These are phyloP conservation scores for Hypoxylon cercidicola DNA, from an alignment of 495 filamentous ascomycete genomes.

Conservation along the genomic window DNA sequence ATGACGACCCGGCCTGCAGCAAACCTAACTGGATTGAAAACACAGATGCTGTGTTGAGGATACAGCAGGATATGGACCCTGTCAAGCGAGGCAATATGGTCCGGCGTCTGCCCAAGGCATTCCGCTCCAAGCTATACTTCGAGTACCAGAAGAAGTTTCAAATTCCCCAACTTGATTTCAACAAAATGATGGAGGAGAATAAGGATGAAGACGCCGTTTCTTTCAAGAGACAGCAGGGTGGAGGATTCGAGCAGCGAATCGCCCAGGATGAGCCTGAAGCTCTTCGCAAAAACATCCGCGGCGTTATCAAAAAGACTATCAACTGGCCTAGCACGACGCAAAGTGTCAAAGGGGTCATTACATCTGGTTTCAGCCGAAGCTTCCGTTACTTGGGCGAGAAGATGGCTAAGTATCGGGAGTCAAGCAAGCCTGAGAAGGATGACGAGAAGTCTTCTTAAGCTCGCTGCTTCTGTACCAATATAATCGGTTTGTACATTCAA, in stretches of 20 bases:
- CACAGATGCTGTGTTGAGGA: conserved; percentile 59
- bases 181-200: conserved; percentile 82
- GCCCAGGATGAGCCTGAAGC: conserved; percentile 71
- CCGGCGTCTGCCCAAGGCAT: conserved; percentile 84
- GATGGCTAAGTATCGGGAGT: conserved; percentile 72
- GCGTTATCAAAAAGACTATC: conserved; percentile 85
- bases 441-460: conserved; percentile 32
- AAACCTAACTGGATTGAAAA: conserved; percentile 73
- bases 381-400: conserved; percentile 87
- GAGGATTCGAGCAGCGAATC: conserved; percentile 86
- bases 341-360: conserved; percentile 81
- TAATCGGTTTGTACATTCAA: conserved; percentile 1
- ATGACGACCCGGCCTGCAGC: conserved; percentile 73
- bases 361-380: conserved; percentile 73
- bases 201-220: conserved; percentile 73
- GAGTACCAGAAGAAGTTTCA: conserved; percentile 89
- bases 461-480: not conserved
- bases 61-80: conserved; percentile 92
- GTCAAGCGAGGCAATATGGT: conserved; percentile 94
- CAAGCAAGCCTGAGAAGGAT: conserved; percentile 39
- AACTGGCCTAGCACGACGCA: conserved; percentile 90
- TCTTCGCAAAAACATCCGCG: conserved; percentile 72
- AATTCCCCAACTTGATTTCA: conserved; percentile 84
- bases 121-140: conserved; percentile 91
- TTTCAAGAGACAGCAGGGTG: conserved; percentile 78